A percentile compares a stretch with the other conserved stretches of the same genome.
Evolutionary conservation across 306 rosid genomes (phyloP).

Genomic region (Pyrus communis): DNA sequence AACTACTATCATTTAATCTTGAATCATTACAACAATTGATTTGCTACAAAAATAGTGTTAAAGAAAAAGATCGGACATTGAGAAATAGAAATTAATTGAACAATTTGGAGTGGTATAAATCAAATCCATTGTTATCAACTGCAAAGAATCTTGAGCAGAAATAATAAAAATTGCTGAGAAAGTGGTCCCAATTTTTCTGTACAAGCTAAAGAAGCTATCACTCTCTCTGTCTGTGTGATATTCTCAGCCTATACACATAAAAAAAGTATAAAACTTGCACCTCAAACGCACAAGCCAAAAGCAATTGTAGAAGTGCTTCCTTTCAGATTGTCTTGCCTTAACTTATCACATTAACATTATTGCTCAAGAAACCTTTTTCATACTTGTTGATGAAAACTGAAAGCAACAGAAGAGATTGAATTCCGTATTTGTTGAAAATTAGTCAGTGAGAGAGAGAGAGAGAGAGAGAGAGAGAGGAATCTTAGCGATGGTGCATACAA

Average conservation of each 20-base stretch:
- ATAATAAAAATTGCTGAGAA: conserved; percentile 19
- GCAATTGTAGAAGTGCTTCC: conserved; percentile 26
- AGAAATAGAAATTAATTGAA: background rate
- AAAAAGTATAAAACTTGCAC: conserved; percentile 21
- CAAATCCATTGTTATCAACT: background rate
- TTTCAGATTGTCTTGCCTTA: conserved; percentile 37
- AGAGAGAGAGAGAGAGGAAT: background rate
- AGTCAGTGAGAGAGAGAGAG: background rate
- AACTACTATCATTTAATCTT: too few relatives aligned
- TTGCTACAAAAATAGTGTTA: background rate
- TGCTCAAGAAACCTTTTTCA: conserved; percentile 11
- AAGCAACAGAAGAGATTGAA: conserved; percentile 3
- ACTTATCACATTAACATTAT: conserved; percentile 20
- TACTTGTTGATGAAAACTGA: conserved; percentile 3
- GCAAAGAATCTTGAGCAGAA: conserved; percentile 12
- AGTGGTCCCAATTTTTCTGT: conserved; percentile 29
- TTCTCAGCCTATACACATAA: background rate
- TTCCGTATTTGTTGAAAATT: conserved; percentile 1
- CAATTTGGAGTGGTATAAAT: background rate
- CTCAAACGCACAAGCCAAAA: conserved; percentile 19
- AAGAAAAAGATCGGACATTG: background rate
- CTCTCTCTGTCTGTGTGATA: background rate
- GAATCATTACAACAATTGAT: background rate
- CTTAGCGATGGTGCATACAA: background rate
- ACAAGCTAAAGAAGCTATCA: background rate